A percentile compares a stretch with the other conserved stretches of the same genome.
phyloP scores from a whole-genome alignment of 805 yeast species.

The Zygoascus biomembranicola region DNA sequence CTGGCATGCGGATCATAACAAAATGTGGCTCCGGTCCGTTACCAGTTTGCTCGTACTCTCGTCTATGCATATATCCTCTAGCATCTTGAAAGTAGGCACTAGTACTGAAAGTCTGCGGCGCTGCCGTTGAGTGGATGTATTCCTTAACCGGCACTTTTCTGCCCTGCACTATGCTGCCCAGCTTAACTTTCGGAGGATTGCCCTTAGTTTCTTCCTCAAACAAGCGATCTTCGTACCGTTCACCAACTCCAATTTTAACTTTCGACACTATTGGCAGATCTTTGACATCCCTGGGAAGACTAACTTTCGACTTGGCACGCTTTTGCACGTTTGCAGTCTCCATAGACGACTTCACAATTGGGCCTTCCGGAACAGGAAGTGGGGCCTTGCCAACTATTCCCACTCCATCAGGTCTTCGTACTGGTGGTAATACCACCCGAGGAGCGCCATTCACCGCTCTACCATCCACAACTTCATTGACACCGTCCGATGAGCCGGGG shows the following conservation, averaged over 20 bases:
- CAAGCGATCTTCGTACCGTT: not conserved
- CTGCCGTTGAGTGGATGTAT: not conserved
- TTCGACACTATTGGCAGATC: not conserved
- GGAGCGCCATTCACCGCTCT: not conserved
- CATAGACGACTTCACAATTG: constrained; percentile 3
- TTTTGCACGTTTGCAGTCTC: not conserved
- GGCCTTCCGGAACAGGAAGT: constrained; percentile 11
- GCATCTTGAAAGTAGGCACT: constrained; percentile 9
- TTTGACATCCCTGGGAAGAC: not conserved
- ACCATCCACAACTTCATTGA: not conserved
- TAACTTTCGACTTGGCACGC: not conserved
- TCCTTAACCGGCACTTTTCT: not conserved
- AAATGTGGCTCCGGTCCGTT: not conserved
- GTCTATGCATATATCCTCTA: constrained; percentile 11
- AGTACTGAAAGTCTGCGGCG: not conserved
- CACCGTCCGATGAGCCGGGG: constrained; percentile 6
- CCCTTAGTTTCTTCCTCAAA: not conserved
- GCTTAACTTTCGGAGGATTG: not conserved
- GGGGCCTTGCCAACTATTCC: not conserved
- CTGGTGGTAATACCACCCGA: not conserved
- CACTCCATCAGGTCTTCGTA: not conserved
- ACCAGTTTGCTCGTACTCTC: constrained; percentile 8
- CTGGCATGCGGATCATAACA: constrained; percentile 1
- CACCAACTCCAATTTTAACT: not conserved
- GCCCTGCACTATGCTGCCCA: not conserved